A percentile compares a stretch with the other conserved stretches of the same genome.
These are phyloP conservation scores for Trametes versicolor DNA, from an alignment of 1,284 basidiomycete species.

Conservation along the genomic window DNA sequence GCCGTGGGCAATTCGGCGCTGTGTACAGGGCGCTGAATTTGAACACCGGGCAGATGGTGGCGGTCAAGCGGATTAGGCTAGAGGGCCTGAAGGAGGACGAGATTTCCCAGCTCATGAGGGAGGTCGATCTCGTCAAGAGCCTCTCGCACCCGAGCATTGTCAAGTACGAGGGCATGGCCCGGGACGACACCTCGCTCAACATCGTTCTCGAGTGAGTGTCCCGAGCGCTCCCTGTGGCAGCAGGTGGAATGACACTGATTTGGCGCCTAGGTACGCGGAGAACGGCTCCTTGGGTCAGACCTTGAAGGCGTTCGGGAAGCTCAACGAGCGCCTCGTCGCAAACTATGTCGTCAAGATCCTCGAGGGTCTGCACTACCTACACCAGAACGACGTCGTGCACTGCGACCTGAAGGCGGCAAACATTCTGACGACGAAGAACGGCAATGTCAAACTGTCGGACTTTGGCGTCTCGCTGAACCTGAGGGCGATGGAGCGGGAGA, in stretches of 20 bases:
- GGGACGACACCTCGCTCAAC: constrained; percentile 87
- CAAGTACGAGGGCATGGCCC: constrained; percentile 95
- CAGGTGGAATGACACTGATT: constrained; percentile 37
- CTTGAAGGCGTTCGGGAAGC: constrained; percentile 89
- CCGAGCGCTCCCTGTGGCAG: constrained; percentile 30
- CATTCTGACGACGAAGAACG: constrained; percentile 96
- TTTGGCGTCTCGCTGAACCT: constrained; percentile 99
- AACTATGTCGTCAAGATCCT: constrained; percentile 94
- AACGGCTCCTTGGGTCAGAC: constrained; percentile 94
- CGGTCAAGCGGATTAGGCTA: constrained; percentile 91
- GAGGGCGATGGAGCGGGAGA: constrained; percentile 92
- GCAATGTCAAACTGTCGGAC: constrained; percentile 98
- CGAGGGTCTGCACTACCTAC: constrained; percentile 91
- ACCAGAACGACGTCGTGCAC: constrained; percentile 83
- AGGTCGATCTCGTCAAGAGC: constrained; percentile 91
- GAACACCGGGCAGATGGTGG: constrained; percentile 93
- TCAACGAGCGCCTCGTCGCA: constrained; percentile 90
- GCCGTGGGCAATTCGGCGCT: constrained; percentile 94
- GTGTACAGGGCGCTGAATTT: constrained; percentile 95
- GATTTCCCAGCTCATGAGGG: constrained; percentile 87
- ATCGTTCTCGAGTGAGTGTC: constrained; percentile 89
- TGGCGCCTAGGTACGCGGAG: constrained; percentile 80
- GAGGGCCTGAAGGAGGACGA: constrained; percentile 89
- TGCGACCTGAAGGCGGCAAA: constrained; percentile 99
- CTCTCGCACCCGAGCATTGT: constrained; percentile 93